These are phyloP conservation scores for Forsythia viridissima DNA, from an alignment of 257 asterid genomes.

Conservation along the genomic window DNA sequence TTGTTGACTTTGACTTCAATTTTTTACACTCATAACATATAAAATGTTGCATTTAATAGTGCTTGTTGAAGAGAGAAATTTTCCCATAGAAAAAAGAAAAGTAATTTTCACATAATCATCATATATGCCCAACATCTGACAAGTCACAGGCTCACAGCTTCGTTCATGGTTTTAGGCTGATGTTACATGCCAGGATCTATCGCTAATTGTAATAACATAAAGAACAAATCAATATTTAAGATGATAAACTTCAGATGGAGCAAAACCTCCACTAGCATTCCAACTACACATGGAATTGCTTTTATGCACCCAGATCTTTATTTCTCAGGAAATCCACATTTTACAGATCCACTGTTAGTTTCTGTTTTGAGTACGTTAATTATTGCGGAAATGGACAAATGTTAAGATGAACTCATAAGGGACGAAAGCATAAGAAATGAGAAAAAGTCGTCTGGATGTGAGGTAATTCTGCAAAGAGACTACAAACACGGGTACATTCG, in stretches of 20 bases:
- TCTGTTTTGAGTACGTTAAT: background rate
- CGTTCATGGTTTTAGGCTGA: too few species aligned
- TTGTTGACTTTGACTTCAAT: too few species aligned
- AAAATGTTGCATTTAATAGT: background rate
- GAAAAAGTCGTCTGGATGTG: background rate
- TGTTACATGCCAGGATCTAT: too few species aligned
- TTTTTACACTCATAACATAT: too few species aligned
- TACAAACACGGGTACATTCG: slow-evolving; percentile 11
- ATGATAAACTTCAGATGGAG: background rate
- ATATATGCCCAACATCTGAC: too few species aligned
- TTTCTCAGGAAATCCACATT: background rate
- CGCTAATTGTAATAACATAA: background rate
- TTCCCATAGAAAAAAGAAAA: too few species aligned
- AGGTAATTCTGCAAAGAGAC: background rate
- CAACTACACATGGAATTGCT: background rate
- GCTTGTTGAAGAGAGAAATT: too few species aligned
- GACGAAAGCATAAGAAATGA: slow-evolving; percentile 1
- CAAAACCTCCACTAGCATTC: background rate
- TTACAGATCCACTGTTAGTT: background rate
- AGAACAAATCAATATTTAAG: background rate
- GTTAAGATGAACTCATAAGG: background rate
- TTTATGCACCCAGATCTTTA: background rate
- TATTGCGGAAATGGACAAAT: background rate
- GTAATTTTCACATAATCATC: too few species aligned
- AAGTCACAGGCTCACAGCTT: too few species aligned